These are phyloP conservation scores for Solanum bulbocastanum DNA, from an alignment of 257 asterid species.

Conservation along the genomic window DNA sequence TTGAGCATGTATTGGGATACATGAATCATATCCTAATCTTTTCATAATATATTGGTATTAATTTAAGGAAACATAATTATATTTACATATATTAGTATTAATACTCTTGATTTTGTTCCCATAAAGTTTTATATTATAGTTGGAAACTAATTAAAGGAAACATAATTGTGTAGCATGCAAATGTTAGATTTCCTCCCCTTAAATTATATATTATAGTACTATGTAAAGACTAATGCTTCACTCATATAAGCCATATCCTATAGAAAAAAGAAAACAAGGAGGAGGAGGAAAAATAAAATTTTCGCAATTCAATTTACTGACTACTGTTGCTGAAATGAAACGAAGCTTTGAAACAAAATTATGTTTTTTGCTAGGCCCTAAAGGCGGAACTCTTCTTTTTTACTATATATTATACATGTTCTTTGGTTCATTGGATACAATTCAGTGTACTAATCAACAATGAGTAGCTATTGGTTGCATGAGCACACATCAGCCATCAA, in stretches of 20 bases:
- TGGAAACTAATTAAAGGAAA: background rate
- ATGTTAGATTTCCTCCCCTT: background rate
- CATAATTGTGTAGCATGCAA: background rate
- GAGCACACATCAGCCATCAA: no score
- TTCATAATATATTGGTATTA: background rate
- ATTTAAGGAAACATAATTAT: background rate
- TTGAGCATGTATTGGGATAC: background rate
- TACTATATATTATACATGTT: background rate
- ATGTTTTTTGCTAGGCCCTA: no score
- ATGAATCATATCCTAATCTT: background rate
- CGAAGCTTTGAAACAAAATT: no score
- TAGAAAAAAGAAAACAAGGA: background rate
- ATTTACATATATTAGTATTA: background rate
- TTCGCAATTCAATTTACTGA: background rate
- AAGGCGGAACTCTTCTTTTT: background rate
- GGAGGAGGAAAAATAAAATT: background rate
- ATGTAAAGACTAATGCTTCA: background rate
- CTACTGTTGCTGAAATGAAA: no score
- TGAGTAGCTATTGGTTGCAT: no score
- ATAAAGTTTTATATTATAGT: background rate
- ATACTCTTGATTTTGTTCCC: background rate
- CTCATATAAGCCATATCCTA: background rate
- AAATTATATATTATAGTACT: background rate
- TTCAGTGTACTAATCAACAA: background rate
- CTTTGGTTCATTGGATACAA: background rate